Evolutionary conservation across 768 basidiomycete species (phyloP).

Genomic region (Lentinus brumalis): DNA sequence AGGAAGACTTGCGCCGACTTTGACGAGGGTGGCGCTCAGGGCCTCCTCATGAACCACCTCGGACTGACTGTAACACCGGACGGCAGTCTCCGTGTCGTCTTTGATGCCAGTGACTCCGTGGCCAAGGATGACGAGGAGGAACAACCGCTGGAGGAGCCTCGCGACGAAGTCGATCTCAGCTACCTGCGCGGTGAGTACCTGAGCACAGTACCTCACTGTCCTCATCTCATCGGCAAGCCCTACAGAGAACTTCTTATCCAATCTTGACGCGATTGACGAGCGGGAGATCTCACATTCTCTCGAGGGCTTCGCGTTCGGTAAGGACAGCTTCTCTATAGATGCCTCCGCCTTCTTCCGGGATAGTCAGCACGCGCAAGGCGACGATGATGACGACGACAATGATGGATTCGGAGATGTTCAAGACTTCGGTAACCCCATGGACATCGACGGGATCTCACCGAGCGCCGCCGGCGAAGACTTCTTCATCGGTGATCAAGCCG

Average conservation of each 20-base stretch:
- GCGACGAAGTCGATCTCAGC: slow-evolving; percentile 66
- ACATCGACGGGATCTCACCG: slow-evolving; percentile 41
- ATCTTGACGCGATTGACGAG: slow-evolving; percentile 60
- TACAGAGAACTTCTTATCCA: slow-evolving; percentile 72
- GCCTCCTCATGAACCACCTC: slow-evolving; percentile 96
- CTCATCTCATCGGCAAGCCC: slow-evolving; percentile 10
- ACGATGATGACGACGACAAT: slow-evolving; percentile 44
- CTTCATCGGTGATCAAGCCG: slow-evolving; percentile 63
- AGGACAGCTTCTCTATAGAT: slow-evolving; percentile 62
- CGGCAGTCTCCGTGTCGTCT: slow-evolving; percentile 86
- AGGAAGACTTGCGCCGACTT: slow-evolving; percentile 98
- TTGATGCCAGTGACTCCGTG: slow-evolving; percentile 93
- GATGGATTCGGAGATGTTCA: slow-evolving; percentile 39
- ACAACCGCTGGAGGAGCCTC: slow-evolving; percentile 66
- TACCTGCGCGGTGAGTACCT: slow-evolving; percentile 56
- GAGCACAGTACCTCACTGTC: not conserved
- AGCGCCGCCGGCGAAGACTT: slow-evolving; percentile 57
- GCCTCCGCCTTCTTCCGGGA: slow-evolving; percentile 63
- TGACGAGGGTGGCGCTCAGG: slow-evolving; percentile 96
- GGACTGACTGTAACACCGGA: slow-evolving; percentile 75
- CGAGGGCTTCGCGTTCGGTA: slow-evolving; percentile 79
- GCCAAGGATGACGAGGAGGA: slow-evolving; percentile 75
- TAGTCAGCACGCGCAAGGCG: slow-evolving; percentile 38
- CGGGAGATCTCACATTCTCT: slow-evolving; percentile 83
- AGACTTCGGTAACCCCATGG: slow-evolving; percentile 38